Base-by-base conservation (phyloP, 2,329 filamentous ascomycete species). In the Thelonectria blattea region DNA sequence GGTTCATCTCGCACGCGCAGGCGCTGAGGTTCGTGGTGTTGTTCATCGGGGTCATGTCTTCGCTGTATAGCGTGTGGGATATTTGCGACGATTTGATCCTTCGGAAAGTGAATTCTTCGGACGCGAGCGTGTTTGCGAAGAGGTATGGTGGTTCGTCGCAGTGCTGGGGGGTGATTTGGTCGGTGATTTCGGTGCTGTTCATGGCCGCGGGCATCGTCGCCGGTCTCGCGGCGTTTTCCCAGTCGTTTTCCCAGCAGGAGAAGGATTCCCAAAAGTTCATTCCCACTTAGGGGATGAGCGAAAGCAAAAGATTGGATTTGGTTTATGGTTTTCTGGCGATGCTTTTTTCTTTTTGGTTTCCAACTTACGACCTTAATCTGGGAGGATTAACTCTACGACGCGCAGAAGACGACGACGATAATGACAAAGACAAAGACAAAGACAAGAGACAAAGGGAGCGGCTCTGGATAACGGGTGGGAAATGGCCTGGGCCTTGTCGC, bases 1-100 rank as follows among this genome's bases (percentile, higher is more conserved):
- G 91, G 91, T 93, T 93, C 75, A 92, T 93, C 70, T 82, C 83
- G 4, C 89, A 93, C 73, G 91, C 89, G 0, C 86, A 92, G 74
- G 84, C 90, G 4, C 75, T 93, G 73, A 81, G 90, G 60, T 93
- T 90, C 71, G 84, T 92, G 52, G 88, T 91, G 53, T 82, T 93
- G 27, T 93, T 93, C 70, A 92, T 93, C 62, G 91, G 91, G 43
- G 90, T 93, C 68, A 93, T 93, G 91, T 90, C 87, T 7, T 88
- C 87, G 2, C 82, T 93, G 1, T 93, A 93, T 75, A 91, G 88
- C 65, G 90, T 91, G 5, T 93, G 91, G 91, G 91, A 93, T 79
- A 93, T 93, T 67, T 93, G 90, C 75, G 91, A 94, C 71, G 91
- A 94, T 67, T 80, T 93, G 32, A 92, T 94, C 66, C 78, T 93